These are phyloP conservation scores for Entomortierella parvispora DNA, from an alignment of 192 early-diverging fungal genomes.

Conservation along the genomic window DNA sequence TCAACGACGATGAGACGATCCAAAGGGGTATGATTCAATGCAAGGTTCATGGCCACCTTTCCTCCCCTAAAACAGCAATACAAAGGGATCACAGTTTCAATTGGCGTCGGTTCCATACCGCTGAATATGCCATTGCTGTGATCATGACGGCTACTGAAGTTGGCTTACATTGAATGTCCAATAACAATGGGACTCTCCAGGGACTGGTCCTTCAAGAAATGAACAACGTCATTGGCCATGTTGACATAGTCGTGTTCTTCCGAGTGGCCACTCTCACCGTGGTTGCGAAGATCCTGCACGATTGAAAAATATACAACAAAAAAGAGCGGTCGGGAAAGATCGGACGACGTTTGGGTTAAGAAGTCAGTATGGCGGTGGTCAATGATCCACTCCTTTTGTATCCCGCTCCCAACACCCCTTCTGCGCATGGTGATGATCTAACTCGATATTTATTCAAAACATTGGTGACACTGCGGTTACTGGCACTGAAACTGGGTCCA, in stretches of 20 bases:
- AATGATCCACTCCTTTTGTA: too few species aligned
- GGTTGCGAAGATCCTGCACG: constrained; percentile 87
- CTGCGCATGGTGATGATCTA: too few species aligned
- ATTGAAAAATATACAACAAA: neutral
- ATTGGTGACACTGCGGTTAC: too few species aligned
- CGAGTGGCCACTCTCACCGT: constrained; percentile 88
- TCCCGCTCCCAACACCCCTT: too few species aligned
- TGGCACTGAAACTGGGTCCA: too few species aligned
- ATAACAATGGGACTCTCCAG: constrained; percentile 70
- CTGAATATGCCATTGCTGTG: too few species aligned
- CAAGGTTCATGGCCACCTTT: constrained; percentile 79
- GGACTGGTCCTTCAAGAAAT: constrained; percentile 72
- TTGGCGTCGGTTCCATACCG: too few species aligned
- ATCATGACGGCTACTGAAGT: too few species aligned
- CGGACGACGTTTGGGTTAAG: neutral
- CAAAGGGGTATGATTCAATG: constrained; percentile 62
- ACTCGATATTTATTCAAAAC: neutral
- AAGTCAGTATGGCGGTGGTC: neutral
- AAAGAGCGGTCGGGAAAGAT: neutral
- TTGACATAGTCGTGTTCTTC: constrained; percentile 71
- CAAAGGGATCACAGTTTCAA: constrained; percentile 7
- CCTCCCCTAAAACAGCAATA: constrained; percentile 76
- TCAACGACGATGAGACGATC: constrained; percentile 77
- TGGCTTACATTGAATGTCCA: constrained; percentile 91
- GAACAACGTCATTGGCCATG: constrained; percentile 82